Conservation (phyloP, 176 grass and related monocot genomes). For the Stipa capillata region DNA sequence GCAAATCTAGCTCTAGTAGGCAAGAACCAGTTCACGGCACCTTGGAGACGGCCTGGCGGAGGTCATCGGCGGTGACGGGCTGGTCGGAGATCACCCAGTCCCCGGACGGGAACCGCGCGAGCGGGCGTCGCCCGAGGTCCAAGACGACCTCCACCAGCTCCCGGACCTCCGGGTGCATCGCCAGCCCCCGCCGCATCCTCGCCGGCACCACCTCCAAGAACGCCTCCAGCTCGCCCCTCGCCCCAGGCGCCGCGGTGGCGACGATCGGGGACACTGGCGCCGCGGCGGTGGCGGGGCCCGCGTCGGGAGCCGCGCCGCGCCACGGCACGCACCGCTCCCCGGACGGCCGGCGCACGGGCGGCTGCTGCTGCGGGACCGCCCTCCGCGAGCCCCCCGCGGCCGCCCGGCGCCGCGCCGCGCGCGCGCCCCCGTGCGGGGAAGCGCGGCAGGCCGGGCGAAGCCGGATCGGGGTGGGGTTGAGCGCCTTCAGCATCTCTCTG, state of each 20-base stretch:
- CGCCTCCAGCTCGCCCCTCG: conserved; percentile 63
- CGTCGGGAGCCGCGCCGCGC: conserved; percentile 11
- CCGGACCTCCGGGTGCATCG: conserved; percentile 56
- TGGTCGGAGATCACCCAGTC: conserved; percentile 84
- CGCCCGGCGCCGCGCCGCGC: conserved; percentile 15
- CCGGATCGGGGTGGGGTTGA: conserved; percentile 54
- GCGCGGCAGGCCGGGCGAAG: conserved; percentile 40
- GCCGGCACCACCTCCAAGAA: conserved; percentile 77
- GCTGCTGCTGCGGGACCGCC: conserved; percentile 50
- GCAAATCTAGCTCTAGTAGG: no score
- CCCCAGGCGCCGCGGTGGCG: not conserved
- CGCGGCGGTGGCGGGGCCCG: not conserved
- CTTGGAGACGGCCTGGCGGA: conserved; percentile 80
- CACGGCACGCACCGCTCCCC: conserved; percentile 43
- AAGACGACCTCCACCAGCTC: conserved; percentile 90
- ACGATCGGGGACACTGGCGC: not conserved
- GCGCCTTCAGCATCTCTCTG: conserved; percentile 58
- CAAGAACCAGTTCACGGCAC: conserved; percentile 31
- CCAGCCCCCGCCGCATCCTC: conserved; percentile 72
- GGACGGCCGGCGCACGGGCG: conserved; percentile 60
- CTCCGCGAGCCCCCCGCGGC: conserved; percentile 9
- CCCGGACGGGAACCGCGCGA: conserved; percentile 82
- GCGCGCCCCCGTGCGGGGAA: conserved; percentile 9
- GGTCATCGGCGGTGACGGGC: conserved; percentile 62
- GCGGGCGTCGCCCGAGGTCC: conserved; percentile 79